A percentile compares a stretch with the other conserved stretches of the same genome.
Evolutionary conservation across 1,284 basidiomycete species (phyloP).

Genomic region (Microbotryomycetes sp.): DNA sequence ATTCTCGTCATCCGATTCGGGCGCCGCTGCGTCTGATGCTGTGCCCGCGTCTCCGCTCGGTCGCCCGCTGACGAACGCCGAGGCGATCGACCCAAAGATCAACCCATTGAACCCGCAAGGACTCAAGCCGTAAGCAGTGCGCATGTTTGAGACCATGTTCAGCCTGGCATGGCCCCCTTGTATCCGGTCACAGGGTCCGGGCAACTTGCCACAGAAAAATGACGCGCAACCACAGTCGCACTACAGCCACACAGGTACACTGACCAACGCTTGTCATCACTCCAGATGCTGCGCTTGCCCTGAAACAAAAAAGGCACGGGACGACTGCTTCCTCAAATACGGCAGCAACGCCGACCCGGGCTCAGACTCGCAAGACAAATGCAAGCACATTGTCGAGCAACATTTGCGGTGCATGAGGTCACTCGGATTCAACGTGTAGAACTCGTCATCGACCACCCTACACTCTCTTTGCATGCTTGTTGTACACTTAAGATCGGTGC

Average conservation of each 20-base stretch:
- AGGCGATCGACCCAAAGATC: constrained; percentile 32
- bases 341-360: constrained; percentile 51
- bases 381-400: constrained; percentile 66
- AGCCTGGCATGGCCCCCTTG: too few relatives aligned
- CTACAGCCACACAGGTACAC: not conserved
- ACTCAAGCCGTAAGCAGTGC: constrained; percentile 72
- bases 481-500: too few relatives aligned
- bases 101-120: constrained; percentile 84
- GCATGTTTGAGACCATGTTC: too few relatives aligned
- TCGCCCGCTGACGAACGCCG: constrained; percentile 10
- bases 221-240: too few relatives aligned
- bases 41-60: not conserved
- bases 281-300: constrained; percentile 83
- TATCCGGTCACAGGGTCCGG: too few relatives aligned
- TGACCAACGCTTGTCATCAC: not conserved
- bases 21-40: too few relatives aligned
- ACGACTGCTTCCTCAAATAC: constrained; percentile 81
- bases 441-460: not conserved
- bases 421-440: constrained; percentile 40
- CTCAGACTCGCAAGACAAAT: constrained; percentile 62
- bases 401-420: constrained; percentile 86
- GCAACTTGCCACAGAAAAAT: too few relatives aligned
- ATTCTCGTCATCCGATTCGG: not conserved
- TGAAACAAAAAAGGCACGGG: constrained; percentile 79
- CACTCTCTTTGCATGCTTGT: not conserved